These are phyloP conservation scores for Saccharomycopsis olivae DNA, from an alignment of 805 yeast genomes.

Conservation along the genomic window DNA sequence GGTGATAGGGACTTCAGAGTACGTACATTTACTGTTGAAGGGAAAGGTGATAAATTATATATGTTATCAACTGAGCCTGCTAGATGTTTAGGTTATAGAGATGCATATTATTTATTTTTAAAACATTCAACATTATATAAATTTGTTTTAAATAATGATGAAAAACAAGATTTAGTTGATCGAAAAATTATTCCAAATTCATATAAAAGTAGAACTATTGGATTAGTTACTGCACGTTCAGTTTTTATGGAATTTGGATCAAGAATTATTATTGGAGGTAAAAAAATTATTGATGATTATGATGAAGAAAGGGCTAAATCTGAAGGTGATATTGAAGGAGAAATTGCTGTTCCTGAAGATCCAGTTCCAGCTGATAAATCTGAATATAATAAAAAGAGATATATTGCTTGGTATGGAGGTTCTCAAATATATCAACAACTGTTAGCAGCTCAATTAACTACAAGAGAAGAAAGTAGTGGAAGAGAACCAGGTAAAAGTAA, in stretches of 20 bases:
- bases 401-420: constrained; percentile 40
- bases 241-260: constrained; percentile 92
- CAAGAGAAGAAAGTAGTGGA: not conserved
- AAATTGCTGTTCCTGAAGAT: constrained; percentile 53
- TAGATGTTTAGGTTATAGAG: constrained; percentile 83
- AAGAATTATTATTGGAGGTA: constrained; percentile 68
- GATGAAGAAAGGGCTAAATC: constrained; percentile 46
- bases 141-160: constrained; percentile 64
- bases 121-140: constrained; percentile 68
- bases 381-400: constrained; percentile 35
- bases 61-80: constrained; percentile 97
- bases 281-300: constrained; percentile 76
- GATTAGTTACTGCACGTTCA: constrained; percentile 84
- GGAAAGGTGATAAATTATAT: constrained; percentile 58
- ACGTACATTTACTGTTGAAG: constrained; percentile 51
- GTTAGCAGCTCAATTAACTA: not conserved
- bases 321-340: constrained; percentile 54
- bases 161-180: constrained; percentile 73
- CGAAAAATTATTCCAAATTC: constrained; percentile 79
- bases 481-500: not conserved
- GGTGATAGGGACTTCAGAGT: constrained; percentile 62
- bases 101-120: constrained; percentile 65
- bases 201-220: constrained; percentile 83
- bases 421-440: constrained; percentile 28
- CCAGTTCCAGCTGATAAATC: constrained; percentile 31